Percentiles rank a stretch among this genome's conserved stretches.
phyloP scores from a whole-genome alignment of 1,284 basidiomycete genomes.

The Heterobasidion parviporum region DNA sequence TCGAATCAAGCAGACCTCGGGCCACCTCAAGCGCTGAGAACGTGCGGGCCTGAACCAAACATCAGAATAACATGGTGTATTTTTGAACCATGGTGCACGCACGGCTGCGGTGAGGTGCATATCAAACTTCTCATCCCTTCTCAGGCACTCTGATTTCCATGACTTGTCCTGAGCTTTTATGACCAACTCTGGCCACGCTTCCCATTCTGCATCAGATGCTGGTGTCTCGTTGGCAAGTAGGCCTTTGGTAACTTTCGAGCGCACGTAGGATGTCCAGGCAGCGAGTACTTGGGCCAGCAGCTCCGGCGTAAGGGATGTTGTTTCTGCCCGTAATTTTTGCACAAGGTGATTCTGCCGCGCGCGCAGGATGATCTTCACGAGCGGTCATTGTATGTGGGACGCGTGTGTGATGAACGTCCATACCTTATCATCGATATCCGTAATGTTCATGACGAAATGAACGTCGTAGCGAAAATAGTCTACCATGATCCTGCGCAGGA shows the following conservation, averaged over 20 bases:
- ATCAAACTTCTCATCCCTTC: slow-evolving; percentile 84
- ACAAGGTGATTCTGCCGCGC: slow-evolving; percentile 84
- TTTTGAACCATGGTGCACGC: slow-evolving; percentile 21
- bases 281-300: slow-evolving; percentile 52
- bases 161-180: slow-evolving; percentile 40
- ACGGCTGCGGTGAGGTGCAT: slow-evolving; percentile 79
- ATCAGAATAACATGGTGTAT: slow-evolving; percentile 7
- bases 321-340: slow-evolving; percentile 51
- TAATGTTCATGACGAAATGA: slow-evolving; percentile 99
- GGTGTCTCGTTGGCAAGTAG: slow-evolving; percentile 40
- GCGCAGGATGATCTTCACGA: slow-evolving; percentile 75
- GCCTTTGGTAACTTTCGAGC: slow-evolving; percentile 51
- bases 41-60: slow-evolving; percentile 37
- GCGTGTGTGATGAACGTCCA: slow-evolving; percentile 14
- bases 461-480: slow-evolving; percentile 98
- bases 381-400: not conserved
- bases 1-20: slow-evolving; percentile 29
- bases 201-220: slow-evolving; percentile 38
- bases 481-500: slow-evolving; percentile 85
- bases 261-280: slow-evolving; percentile 63
- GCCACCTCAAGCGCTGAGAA: slow-evolving; percentile 42
- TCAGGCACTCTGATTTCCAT: slow-evolving; percentile 66
- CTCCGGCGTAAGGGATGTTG: slow-evolving; percentile 46
- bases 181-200: slow-evolving; percentile 45
- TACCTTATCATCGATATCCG: slow-evolving; percentile 99